Conservation (phyloP, 1,139 yeast species). For the Pichia terricola region DNA sequence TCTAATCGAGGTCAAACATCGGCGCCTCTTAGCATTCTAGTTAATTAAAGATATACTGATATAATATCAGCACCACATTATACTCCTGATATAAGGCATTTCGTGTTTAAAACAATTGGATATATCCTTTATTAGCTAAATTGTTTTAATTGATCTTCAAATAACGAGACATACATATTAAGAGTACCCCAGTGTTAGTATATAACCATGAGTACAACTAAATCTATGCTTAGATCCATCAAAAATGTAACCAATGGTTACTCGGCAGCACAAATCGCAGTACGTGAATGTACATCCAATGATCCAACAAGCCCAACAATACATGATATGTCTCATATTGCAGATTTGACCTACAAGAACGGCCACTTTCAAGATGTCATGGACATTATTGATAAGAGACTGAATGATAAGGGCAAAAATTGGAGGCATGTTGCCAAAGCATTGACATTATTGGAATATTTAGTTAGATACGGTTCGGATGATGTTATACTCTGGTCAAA, state of each 20-base stretch:
- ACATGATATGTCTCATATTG: constrained; percentile 76
- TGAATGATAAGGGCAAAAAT: constrained; percentile 94
- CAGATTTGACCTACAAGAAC: constrained; percentile 62
- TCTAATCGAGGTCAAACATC: no score
- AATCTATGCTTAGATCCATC: constrained; percentile 72
- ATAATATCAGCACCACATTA: no score
- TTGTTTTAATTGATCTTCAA: no score
- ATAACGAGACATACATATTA: no score
- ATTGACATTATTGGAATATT: constrained; percentile 76
- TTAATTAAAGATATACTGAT: no score
- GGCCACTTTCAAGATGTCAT: constrained; percentile 82
- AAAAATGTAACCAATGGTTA: constrained; percentile 94
- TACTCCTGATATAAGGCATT: no score
- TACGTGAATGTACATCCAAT: constrained; percentile 89
- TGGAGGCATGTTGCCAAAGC: constrained; percentile 97
- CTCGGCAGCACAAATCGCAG: constrained; percentile 75
- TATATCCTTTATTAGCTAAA: no score
- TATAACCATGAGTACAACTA: constrained; percentile 28
- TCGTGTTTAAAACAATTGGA: no score
- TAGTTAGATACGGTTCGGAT: constrained; percentile 82
- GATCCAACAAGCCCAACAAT: constrained; percentile 81
- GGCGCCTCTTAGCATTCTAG: no score
- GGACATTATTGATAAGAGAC: constrained; percentile 91
- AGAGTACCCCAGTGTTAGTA: no score
- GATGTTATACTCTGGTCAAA: constrained; percentile 91